Evolutionary conservation across 306 rosid genomes (phyloP).

Genomic region (Mucuna pruriens): DNA sequence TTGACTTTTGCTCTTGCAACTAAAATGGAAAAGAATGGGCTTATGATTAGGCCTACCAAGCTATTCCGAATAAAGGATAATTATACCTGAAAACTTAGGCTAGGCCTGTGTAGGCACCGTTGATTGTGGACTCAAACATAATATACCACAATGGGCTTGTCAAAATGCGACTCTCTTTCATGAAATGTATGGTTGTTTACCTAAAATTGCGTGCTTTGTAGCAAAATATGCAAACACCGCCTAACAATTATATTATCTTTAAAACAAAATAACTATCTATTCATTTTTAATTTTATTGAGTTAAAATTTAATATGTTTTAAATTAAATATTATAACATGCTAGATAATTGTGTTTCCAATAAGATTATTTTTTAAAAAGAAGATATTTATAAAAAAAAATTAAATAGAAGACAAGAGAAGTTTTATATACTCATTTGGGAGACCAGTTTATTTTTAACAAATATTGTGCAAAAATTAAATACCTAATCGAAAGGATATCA

Average conservation of each 20-base stretch:
- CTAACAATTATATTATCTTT: background rate
- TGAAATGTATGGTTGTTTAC: background rate
- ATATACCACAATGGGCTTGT: slow-evolving; percentile 28
- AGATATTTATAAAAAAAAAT: too few species aligned
- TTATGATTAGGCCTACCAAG: slow-evolving; percentile 38
- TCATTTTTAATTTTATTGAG: background rate
- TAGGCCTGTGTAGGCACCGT: slow-evolving; percentile 13
- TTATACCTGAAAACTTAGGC: background rate
- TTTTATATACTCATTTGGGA: background rate
- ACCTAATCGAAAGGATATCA: background rate
- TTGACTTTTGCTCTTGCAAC: slow-evolving; percentile 12
- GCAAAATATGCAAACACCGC: background rate
- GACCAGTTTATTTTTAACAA: background rate
- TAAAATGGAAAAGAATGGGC: slow-evolving; percentile 14
- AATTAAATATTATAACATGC: too few species aligned
- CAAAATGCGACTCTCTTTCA: background rate
- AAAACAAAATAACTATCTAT: background rate
- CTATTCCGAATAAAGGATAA: background rate
- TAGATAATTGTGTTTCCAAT: too few species aligned
- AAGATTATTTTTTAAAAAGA: too few species aligned
- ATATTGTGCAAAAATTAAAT: background rate
- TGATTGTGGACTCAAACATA: background rate
- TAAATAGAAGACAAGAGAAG: background rate
- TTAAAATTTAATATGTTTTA: background rate
- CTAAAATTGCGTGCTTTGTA: background rate